Conservation (phyloP, 2,329 filamentous ascomycete genomes). For the Botrytis fragariae region DNA sequence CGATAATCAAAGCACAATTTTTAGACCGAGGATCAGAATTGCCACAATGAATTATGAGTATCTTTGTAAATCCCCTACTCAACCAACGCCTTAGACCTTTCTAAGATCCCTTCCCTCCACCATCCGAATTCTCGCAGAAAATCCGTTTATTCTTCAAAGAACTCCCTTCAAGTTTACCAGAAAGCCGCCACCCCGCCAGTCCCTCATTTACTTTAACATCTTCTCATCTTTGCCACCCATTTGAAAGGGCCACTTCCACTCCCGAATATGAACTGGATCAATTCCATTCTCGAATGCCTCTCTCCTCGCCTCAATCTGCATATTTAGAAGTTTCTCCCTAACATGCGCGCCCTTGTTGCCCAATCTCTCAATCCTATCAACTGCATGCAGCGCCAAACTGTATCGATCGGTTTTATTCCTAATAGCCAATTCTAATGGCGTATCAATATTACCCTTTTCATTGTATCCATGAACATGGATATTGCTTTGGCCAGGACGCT, state of each 20-base stretch:
- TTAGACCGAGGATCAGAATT: not conserved
- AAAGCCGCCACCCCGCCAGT: not conserved
- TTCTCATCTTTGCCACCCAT: constrained; percentile 17
- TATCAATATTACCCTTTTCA: constrained; percentile 84
- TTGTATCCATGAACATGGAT: constrained; percentile 75
- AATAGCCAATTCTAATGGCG: constrained; percentile 74
- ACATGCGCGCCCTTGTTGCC: constrained; percentile 62
- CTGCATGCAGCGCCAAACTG: constrained; percentile 72
- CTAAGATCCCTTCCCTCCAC: not conserved
- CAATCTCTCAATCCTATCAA: constrained; percentile 61
- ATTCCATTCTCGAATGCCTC: constrained; percentile 68
- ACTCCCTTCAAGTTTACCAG: not conserved
- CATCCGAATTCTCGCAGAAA: not conserved
- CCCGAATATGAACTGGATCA: constrained; percentile 50
- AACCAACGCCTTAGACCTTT: not conserved
- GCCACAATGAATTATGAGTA: not conserved
- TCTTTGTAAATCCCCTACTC: not conserved
- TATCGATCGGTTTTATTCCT: constrained; percentile 76
- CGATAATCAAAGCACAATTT: not conserved
- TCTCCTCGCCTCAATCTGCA: constrained; percentile 61
- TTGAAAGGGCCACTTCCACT: constrained; percentile 36
- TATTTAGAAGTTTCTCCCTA: constrained; percentile 61
- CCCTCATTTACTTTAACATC: not conserved
- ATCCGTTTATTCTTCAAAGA: not conserved
- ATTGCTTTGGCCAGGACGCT: constrained; percentile 65